Base-by-base conservation (phyloP, 345 rosid species). In the Xanthoceras sorbifolium region DNA sequence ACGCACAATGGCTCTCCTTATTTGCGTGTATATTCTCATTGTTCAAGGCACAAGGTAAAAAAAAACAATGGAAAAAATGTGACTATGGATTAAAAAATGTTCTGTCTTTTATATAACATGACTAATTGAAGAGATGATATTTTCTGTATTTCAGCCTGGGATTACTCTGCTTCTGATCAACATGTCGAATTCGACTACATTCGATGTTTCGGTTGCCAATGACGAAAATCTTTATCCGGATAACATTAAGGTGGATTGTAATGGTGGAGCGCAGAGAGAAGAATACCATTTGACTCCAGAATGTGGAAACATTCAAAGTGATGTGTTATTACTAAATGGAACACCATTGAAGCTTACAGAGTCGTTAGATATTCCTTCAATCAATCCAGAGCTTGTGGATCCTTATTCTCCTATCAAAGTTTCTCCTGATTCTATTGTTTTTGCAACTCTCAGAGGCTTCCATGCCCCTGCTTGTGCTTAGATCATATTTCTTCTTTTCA, bases 201-300 rank as follows among this genome's bases (percentile, higher is more conserved):
- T 80, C 20, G 73, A 84, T 10, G 57, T 92, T 26, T 64, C 71
- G 0, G 79, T 90, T 12, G 14, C 14, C 10, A 76, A 88, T 11
- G 90, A 88, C 36, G 59, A 36, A 44, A 82, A 87, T 34, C 5
- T 78, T 20, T 73, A 85, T 69, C 78, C 76, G 0, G 23, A 17
- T 50, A 8, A 14, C 42, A 29, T 11, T n/a, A n/a, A n/a, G 36
- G 52, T 40, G 46, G 57, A 18, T 36, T 26, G 25, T 25, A 17
- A 64, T 7, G 40, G 76, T 23, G 2, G 10, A 25, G 7, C 46
- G 1, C 66, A 57, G 26, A 84, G 93, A 69, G 91, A 86, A 32
- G 92, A 90, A 79, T 90, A 89, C 69, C 92, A 88, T 74, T 77
- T 90, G 90, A 90, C 89, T 0, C 89, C 93, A 0, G 34, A 83